Conservation (phyloP, 129 eudicot species). For the Artemisia annua region DNA sequence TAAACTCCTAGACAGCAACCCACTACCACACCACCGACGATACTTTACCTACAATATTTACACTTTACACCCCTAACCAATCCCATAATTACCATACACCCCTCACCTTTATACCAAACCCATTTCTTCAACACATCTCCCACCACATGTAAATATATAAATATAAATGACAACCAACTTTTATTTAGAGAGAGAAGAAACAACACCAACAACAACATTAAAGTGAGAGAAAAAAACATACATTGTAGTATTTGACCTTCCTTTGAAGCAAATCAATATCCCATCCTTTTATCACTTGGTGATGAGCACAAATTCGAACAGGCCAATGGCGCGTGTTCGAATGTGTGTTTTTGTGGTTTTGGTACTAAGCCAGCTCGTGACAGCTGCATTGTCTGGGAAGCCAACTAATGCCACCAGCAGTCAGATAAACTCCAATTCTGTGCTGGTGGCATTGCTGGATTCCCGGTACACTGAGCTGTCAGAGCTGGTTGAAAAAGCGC, state of each 20-base stretch:
- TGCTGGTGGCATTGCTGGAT: constrained; percentile 53
- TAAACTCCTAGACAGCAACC: constrained; percentile 31
- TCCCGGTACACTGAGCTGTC: constrained; percentile 72
- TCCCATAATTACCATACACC: constrained; percentile 5
- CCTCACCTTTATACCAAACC: constrained; percentile 43
- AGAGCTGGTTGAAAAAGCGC: constrained; percentile 86
- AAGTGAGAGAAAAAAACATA: constrained; percentile 19
- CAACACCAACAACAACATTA: background rate
- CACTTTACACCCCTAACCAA: constrained; percentile 12
- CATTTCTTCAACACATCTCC: constrained; percentile 24
- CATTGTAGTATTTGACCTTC: constrained; percentile 20
- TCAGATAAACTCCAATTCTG: constrained; percentile 51
- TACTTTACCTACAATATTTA: constrained; percentile 28
- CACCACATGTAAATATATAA: constrained; percentile 9
- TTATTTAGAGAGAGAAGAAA: constrained; percentile 13
- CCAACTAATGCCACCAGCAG: background rate
- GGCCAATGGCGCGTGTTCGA: constrained; percentile 22
- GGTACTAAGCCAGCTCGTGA: background rate
- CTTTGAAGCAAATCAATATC: constrained; percentile 35
- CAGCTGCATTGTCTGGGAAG: constrained; percentile 29
- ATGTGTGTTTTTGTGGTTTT: constrained; percentile 18
- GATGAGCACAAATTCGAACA: constrained; percentile 24
- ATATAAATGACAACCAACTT: constrained; percentile 21
- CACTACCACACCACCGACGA: constrained; percentile 44
- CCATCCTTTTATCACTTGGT: constrained; percentile 7